These are phyloP conservation scores for Seminavis robusta DNA, from an alignment of 108 stramenopile genomes.

Conservation along the genomic window DNA sequence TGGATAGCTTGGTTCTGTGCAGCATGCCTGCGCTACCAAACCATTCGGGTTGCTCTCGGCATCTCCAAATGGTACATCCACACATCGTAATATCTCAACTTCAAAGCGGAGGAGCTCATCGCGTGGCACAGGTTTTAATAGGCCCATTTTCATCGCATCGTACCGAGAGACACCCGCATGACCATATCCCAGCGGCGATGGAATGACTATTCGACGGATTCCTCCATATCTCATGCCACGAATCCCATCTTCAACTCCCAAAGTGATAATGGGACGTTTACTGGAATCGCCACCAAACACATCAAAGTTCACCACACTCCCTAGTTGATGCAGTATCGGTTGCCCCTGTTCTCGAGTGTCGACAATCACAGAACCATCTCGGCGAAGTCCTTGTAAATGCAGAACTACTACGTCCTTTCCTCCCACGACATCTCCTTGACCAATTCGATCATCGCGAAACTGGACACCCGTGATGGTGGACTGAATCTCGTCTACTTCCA, in stretches of 20 bases:
- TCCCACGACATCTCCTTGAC: constrained; percentile 5
- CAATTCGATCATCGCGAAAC: constrained; percentile 15
- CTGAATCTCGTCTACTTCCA: no score
- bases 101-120: constrained; percentile 20
- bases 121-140: constrained; percentile 6
- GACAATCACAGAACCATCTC: constrained; percentile 12
- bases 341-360: constrained; percentile 7
- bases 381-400: constrained; percentile 13
- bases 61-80: neutral
- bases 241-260: neutral
- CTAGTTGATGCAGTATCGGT: constrained; percentile 4
- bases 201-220: constrained; percentile 18
- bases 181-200: constrained; percentile 14
- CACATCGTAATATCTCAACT: constrained; percentile 21
- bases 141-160: constrained; percentile 5
- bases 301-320: no score
- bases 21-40: constrained; percentile 3
- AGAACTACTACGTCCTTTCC: constrained; percentile 2
- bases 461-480: constrained; percentile 18
- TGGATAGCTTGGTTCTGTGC: constrained; percentile 5
- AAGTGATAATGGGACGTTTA: neutral
- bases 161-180: constrained; percentile 13
- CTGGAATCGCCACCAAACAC: constrained; percentile 1
- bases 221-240: constrained; percentile 7
- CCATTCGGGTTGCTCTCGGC: neutral